Evolutionary conservation across 192 early-diverging fungal species (phyloP).

Genomic region (Geosiphon pyriformis): DNA sequence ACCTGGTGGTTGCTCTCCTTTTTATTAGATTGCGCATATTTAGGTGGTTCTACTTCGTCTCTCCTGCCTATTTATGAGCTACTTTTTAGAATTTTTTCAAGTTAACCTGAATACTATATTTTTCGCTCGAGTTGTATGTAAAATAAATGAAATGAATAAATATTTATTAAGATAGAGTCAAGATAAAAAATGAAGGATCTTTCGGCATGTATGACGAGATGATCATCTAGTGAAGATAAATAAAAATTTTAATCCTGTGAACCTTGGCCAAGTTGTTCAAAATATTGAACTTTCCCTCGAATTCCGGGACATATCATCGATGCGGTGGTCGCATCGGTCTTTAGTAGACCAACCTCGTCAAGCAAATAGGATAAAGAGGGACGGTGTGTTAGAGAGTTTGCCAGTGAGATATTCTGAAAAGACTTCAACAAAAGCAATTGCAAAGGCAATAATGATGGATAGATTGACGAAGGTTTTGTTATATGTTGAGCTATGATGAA

Average conservation of each 20-base stretch:
- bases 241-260: too few relatives aligned
- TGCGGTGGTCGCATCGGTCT: not conserved
- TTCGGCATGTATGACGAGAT: too few relatives aligned
- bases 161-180: too few relatives aligned
- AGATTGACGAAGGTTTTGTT: not conserved
- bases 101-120: too few relatives aligned
- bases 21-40: too few relatives aligned
- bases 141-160: too few relatives aligned
- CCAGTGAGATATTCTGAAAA: not conserved
- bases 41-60: too few relatives aligned
- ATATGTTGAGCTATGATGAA: not conserved
- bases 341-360: not conserved
- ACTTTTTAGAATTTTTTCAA: too few relatives aligned
- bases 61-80: too few relatives aligned
- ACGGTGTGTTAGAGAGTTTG: not conserved
- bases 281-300: not conserved
- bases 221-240: too few relatives aligned
- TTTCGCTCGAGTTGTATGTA: too few relatives aligned
- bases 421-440: not conserved
- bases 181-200: too few relatives aligned
- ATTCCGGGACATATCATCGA: not conserved
- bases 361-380: not conserved
- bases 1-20: constrained; percentile 40
- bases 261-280: not conserved
- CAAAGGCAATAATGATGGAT: not conserved